Evolutionary conservation across 2,329 filamentous ascomycete species (phyloP).

Genomic region (Trichophyton verrucosum): DNA sequence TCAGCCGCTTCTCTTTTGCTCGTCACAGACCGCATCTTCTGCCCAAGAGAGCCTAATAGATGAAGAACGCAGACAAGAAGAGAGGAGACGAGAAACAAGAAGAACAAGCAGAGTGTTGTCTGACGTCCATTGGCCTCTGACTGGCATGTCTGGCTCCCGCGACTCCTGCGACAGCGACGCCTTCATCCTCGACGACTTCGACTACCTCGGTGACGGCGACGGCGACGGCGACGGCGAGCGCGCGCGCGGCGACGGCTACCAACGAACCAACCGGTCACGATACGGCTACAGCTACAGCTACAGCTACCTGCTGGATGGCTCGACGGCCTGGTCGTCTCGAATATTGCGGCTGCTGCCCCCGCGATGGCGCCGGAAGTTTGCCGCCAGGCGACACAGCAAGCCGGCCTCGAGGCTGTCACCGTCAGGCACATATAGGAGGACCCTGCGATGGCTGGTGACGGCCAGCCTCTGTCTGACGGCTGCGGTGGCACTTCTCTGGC

Average conservation of each 20-base stretch:
- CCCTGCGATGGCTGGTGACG: background rate
- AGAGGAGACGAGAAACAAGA: background rate
- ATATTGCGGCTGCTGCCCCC: background rate
- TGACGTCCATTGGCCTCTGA: background rate
- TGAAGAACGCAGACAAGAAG: background rate
- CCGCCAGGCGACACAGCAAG: background rate
- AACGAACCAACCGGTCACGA: background rate
- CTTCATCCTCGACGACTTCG: background rate
- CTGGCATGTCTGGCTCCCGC: background rate
- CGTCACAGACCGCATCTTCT: background rate
- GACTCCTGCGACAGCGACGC: background rate
- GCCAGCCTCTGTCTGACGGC: constrained; percentile 20
- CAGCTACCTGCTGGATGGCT: background rate
- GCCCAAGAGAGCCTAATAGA: background rate
- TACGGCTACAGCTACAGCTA: background rate
- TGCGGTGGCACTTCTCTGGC: constrained; percentile 38
- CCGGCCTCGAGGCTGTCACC: background rate
- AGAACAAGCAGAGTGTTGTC: background rate
- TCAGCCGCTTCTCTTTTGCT: background rate
- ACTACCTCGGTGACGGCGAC: background rate
- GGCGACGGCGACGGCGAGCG: background rate
- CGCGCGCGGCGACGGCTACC: background rate
- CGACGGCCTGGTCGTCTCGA: background rate
- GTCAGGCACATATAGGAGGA: background rate
- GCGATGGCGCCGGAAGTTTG: background rate